phyloP scores from a whole-genome alignment of 2,329 filamentous ascomycete species.

The Byssochlamys sp. region DNA sequence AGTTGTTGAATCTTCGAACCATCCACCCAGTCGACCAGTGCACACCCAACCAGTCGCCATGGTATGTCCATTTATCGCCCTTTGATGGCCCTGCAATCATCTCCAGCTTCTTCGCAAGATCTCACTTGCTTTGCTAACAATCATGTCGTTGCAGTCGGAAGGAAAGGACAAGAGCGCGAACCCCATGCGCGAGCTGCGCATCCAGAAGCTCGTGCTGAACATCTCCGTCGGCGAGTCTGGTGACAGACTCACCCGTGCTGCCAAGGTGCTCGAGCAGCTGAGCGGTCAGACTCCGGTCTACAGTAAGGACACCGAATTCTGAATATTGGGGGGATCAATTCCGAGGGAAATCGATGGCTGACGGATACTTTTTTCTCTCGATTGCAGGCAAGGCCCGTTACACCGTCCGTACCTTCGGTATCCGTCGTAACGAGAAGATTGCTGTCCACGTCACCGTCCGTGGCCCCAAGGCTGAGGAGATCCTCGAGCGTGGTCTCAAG shows the following conservation, averaged over 20 bases:
- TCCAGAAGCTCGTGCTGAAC: constrained; percentile 99
- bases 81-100: background rate
- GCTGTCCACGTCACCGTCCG: constrained; percentile 98
- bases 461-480: constrained; percentile 98
- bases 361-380: constrained; percentile 13
- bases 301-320: constrained; percentile 53
- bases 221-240: constrained; percentile 99
- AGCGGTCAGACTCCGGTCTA: constrained; percentile 99
- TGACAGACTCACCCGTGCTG: constrained; percentile 99
- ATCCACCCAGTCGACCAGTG: constrained; percentile 29
- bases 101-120: background rate
- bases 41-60: constrained; percentile 38
- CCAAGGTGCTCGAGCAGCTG: constrained; percentile 99
- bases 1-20: constrained; percentile 18
- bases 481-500: constrained; percentile 99
- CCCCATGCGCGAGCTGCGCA: constrained; percentile 99
- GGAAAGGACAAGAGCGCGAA: constrained; percentile 71
- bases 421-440: constrained; percentile 99
- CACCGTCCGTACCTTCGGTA: constrained; percentile 99
- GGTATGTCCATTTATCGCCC: constrained; percentile 25
- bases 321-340: background rate
- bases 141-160: constrained; percentile 50
- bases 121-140: constrained; percentile 13
- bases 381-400: constrained; percentile 90
- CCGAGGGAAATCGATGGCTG: constrained; percentile 5